Percentiles rank a stretch among this genome's conserved stretches.
Conservation (phyloP, 2,329 filamentous ascomycete genomes). For the Coleophoma crateriformis region DNA sequence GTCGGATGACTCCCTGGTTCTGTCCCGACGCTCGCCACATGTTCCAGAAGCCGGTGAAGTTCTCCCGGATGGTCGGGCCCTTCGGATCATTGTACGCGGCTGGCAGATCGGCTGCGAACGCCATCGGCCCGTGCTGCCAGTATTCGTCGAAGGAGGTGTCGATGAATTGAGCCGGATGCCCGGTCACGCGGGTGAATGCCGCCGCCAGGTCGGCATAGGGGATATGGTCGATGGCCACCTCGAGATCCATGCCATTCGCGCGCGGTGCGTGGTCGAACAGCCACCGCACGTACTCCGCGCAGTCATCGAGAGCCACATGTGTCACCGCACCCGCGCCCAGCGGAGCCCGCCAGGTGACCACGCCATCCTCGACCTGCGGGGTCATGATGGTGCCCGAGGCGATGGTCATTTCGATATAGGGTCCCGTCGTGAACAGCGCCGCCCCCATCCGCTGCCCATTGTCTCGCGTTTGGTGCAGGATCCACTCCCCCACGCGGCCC, state of each 20-base stretch:
- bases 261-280: constrained; percentile 39
- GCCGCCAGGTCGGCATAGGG: constrained; percentile 31
- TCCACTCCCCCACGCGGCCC: constrained; percentile 38
- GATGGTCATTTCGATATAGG: constrained; percentile 41
- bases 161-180: constrained; percentile 33
- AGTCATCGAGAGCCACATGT: constrained; percentile 40
- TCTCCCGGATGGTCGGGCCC: constrained; percentile 35
- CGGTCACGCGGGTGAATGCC: constrained; percentile 37
- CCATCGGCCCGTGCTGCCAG: constrained; percentile 14
- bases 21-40: not conserved
- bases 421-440: constrained; percentile 35
- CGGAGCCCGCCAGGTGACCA: constrained; percentile 25
- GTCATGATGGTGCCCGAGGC: constrained; percentile 31
- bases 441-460: constrained; percentile 29
- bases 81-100: constrained; percentile 30
- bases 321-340: constrained; percentile 33
- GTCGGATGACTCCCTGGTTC: constrained; percentile 25
- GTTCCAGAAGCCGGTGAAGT: constrained; percentile 34
- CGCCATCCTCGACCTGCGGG: constrained; percentile 31
- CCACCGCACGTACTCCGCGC: constrained; percentile 40
- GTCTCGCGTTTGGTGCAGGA: constrained; percentile 33
- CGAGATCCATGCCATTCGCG: constrained; percentile 38
- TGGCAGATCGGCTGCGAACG: constrained; percentile 15
- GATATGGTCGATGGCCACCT: constrained; percentile 36
- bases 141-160: constrained; percentile 31